Evolutionary conservation across 495 filamentous ascomycete species (phyloP).

Genomic region (Aspergillus asperescens): DNA sequence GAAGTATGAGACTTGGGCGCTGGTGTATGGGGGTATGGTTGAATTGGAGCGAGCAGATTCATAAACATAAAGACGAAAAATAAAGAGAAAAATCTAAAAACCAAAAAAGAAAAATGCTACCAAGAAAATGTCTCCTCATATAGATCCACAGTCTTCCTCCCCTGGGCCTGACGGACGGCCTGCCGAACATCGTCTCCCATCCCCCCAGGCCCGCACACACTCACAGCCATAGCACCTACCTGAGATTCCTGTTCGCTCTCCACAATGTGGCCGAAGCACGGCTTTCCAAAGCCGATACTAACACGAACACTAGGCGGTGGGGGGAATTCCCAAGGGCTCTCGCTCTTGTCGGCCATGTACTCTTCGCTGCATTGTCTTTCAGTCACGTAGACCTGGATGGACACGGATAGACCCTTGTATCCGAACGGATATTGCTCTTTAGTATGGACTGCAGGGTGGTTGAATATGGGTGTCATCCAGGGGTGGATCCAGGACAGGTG

Average conservation of each 20-base stretch:
- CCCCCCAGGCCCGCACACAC: constrained; percentile 41
- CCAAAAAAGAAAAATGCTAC: constrained; percentile 20
- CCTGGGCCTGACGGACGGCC: constrained; percentile 32
- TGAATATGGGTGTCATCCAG: constrained; percentile 40
- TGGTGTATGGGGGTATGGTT: neutral
- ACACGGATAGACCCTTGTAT: constrained; percentile 29
- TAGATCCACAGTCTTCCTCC: constrained; percentile 31
- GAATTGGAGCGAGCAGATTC: too few relatives aligned
- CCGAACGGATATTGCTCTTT: constrained; percentile 32
- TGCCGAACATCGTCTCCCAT: constrained; percentile 42
- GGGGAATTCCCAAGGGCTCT: constrained; percentile 29
- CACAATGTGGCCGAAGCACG: constrained; percentile 30
- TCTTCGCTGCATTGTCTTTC: constrained; percentile 25
- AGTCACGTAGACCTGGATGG: constrained; percentile 35
- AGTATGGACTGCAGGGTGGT: constrained; percentile 28
- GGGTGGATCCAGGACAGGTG: constrained; percentile 42
- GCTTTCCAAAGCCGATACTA: constrained; percentile 30
- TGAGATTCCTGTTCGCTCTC: constrained; percentile 34
- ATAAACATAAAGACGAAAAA: neutral
- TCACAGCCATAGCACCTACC: constrained; percentile 42
- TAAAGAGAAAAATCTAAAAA: neutral
- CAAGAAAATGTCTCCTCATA: constrained; percentile 44
- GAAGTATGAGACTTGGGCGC: neutral
- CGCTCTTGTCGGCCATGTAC: constrained; percentile 18
- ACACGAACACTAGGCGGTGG: constrained; percentile 29